Evolutionary conservation across 2,329 filamentous ascomycete species (phyloP), one percentile per base, ranked within the genome.

Genomic region (Chaetomium strumarium): DNA sequence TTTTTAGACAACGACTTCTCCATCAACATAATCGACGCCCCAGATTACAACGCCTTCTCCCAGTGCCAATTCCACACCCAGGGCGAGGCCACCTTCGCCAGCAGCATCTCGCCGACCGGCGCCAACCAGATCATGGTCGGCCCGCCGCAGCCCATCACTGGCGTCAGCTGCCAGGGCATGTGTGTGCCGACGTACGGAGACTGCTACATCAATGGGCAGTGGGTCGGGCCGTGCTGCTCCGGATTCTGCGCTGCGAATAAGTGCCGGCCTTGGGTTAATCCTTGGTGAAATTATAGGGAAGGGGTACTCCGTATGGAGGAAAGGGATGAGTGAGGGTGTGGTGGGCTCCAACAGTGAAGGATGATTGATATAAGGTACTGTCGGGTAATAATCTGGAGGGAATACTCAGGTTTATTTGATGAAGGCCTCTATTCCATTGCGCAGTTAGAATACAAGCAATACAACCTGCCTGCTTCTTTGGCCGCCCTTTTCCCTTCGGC

Each of bases 31-130:
- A 61, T 63, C 49, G 57, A 57, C 24, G 67, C 70, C 0, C 66
- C 68, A 36, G 69, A 72, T 65, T 77, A 73, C 65, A 67, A 72
- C 58, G 72, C 72, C 52, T 61, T 66, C 54, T 46, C 47, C 14
- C 61, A 70, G 48, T 78, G 76, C 65, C 67, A 63, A n/a, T 77
- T 78, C 63, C 61, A 68, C 51, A 74, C 72, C 0, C 53, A 62
- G 8, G 63, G 58, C 17, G 52, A 64, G 7, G 64, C 67, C 13
- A 61, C 69, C 0, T 64, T 72, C 5, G 63, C 62, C 19, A 61
- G 62, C 49, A 63, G 61, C 48, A 64, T 68, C 55, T 62, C 61
- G 30, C 36, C 58, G 1, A 50, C 57, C 2, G 70, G 70, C 10
- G 56, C 66, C 14, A 66, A 70, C 57, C 69, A 72, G 51, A 65